Conservation (phyloP, 768 basidiomycete genomes). For the Coprinellus aureogranulatus region DNA sequence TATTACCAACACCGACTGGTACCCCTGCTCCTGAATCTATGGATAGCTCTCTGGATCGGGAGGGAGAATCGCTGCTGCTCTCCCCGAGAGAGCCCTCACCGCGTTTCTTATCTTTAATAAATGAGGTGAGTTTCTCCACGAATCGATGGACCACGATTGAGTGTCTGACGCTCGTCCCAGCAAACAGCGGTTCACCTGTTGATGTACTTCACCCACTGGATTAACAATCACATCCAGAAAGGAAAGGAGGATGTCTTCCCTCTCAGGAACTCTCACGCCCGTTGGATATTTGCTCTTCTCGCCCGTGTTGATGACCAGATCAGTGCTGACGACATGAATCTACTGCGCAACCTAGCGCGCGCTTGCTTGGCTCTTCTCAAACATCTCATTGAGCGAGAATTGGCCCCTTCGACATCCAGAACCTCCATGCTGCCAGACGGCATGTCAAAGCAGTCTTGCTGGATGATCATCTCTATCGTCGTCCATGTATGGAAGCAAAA, state of each 20-base stretch:
- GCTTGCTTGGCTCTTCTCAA: conserved; percentile 56
- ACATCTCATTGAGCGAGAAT: conserved; percentile 16
- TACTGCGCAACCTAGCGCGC: conserved; percentile 73
- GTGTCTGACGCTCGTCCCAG: conserved; percentile 34
- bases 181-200: conserved; percentile 69
- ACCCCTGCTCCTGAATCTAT: conserved; percentile 24
- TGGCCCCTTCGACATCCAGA: conserved; percentile 5
- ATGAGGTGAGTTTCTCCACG: conserved; percentile 51
- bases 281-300: conserved; percentile 78
- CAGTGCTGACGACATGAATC: conserved; percentile 72
- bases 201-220: conserved; percentile 85
- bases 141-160: too few relatives aligned
- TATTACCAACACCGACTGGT: conserved; percentile 40
- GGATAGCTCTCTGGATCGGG: too few relatives aligned
- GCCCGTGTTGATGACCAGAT: conserved; percentile 66
- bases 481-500: conserved; percentile 73
- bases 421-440: background rate
- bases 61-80: background rate
- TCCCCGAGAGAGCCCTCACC: conserved; percentile 60
- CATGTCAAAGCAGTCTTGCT: conserved; percentile 54
- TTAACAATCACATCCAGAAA: conserved; percentile 57
- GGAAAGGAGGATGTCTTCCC: conserved; percentile 32
- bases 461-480: conserved; percentile 69
- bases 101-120: conserved; percentile 52
- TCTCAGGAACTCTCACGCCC: conserved; percentile 58